Base-by-base conservation (phyloP, 768 basidiomycete species). In the Lentinus tigrinus region DNA sequence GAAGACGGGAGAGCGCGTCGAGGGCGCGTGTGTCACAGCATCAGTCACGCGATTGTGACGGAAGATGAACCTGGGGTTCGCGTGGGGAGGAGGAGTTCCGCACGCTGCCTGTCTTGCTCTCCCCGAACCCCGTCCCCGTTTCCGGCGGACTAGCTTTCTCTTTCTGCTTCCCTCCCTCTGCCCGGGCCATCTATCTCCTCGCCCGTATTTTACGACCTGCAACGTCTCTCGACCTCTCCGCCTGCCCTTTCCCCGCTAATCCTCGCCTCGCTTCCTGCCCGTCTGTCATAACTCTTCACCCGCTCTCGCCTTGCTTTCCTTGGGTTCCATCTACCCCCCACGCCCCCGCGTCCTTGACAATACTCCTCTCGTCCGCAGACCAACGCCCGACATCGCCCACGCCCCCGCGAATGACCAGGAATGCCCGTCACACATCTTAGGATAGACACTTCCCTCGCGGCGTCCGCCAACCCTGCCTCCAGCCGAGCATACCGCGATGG, bases 381-480 rank as follows among this genome's bases (percentile, higher is more conserved):
- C 36, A 10, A 4, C 27, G 10, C 37, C 43, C 6, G 26, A 26
- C 42, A 10, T 11, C 14, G 39, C 23, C 52, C 37, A 17, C 36
- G 40, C 23, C 46, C 46, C 13, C 16, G 19, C n/a, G n/a, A 24
- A 48, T 34, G 38, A 40, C 40, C 34, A 38, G 34, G 50, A 21
- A 71, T 71, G 70, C 66, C 68, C 36, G 55, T 67, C 49, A 31
- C 67, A 40, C 65, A 59, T 36, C 72, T 74, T 43, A 65, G 64
- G 31, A 74, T 74, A 61, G 72, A 73, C 54, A 74, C 73, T 31
- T 71, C 70, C 36, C 47, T 71, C 26, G 66, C 53, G 19, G 63
- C 56, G 19, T 43, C 57, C 31, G 51, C 65, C 27, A 63, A 63
- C 28, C 57, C 63, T 19, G 65, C 68, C 4, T 65, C 67, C 14